A percentile compares a stretch with the other conserved stretches of the same genome.
Evolutionary conservation across 1,284 basidiomycete species (phyloP).

Genomic region (Mycena sp.): DNA sequence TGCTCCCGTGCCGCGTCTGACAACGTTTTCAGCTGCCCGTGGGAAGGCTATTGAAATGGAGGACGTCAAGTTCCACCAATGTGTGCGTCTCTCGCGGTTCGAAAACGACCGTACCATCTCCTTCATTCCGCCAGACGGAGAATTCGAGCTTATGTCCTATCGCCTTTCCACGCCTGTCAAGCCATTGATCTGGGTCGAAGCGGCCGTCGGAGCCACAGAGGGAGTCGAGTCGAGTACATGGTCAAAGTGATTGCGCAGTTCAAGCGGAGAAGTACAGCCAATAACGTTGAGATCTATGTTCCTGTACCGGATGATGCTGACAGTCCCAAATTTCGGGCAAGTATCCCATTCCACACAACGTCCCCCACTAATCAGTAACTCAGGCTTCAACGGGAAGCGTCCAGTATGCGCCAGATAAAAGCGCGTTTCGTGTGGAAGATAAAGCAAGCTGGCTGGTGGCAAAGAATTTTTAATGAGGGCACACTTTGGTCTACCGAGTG

Average conservation of each 20-base stretch:
- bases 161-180: slow-evolving; percentile 96
- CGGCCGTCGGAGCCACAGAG: slow-evolving; percentile 93
- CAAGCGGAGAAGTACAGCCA: slow-evolving; percentile 95
- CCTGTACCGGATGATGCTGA: slow-evolving; percentile 99
- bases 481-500: slow-evolving; percentile 93
- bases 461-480: slow-evolving; percentile 96
- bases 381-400: slow-evolving; percentile 92
- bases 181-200: slow-evolving; percentile 98
- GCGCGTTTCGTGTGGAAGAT: slow-evolving; percentile 98
- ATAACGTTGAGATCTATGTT: slow-evolving; percentile 98
- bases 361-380: neutral
- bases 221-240: slow-evolving; percentile 96
- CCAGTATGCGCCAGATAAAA: slow-evolving; percentile 95
- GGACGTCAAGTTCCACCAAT: slow-evolving; percentile 99
- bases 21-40: slow-evolving; percentile 72
- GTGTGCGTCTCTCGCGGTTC: slow-evolving; percentile 98
- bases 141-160: slow-evolving; percentile 99
- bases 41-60: slow-evolving; percentile 99
- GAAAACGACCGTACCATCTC: slow-evolving; percentile 99
- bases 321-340: slow-evolving; percentile 93
- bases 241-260: slow-evolving; percentile 99
- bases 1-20: neutral
- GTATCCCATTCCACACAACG: slow-evolving; percentile 37
- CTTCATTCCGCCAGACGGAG: slow-evolving; percentile 99
- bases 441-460: slow-evolving; percentile 92